Base-by-base conservation (phyloP, 1,284 basidiomycete genomes). In the Rugosomyces carneus region DNA sequence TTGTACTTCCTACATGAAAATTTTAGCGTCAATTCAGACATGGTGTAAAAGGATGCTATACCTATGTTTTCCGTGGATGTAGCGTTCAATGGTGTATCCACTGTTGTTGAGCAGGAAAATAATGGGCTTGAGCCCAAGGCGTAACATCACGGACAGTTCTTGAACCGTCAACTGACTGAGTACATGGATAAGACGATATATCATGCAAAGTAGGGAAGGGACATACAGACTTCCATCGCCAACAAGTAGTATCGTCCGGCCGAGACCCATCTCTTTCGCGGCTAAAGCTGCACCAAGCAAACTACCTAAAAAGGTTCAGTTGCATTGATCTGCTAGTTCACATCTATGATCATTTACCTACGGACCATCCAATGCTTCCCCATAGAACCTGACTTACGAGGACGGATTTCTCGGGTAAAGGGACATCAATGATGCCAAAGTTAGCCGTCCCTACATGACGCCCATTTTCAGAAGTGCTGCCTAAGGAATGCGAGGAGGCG, bases 291-390 rank as follows among this genome's bases (percentile, higher is more conserved):
- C 84, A 34, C 91, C 91, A 0, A 92, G 71, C 2, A 78, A 75
- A 32, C 72, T 73, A 6, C 74, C 75, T 71, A 34, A 8, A 21
- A 19, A 40, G 1, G 16, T 26, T 18, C 15, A 10, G 19, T 20
- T 10, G 2, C 24, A 19, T 3, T 11, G 24, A 15, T 40, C 21
- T 26, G 15, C 13, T 16, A 10, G n/a, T 37, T 3, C 18, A 36
- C 19, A 3, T 3, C 21, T 23, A 23, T 7, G 15, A n/a, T 11
- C n/a, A 53, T 69, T 60, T 66, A 61, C 90, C 92, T 35, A 88
- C 81, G 13, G 85, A 81, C 83, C 84, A 94, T 0, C 92, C 92
- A 54, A 94, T 95, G 45, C 80, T 84, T 31, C 89, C 89, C 81
- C 87, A 93, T 3, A 93, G 65, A 34, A 93, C 77, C 66, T 94